Percentiles rank a stretch among this genome's conserved stretches.
These are phyloP conservation scores for Ogataea pignaliae DNA, from an alignment of 805 yeast species.

Conservation along the genomic window DNA sequence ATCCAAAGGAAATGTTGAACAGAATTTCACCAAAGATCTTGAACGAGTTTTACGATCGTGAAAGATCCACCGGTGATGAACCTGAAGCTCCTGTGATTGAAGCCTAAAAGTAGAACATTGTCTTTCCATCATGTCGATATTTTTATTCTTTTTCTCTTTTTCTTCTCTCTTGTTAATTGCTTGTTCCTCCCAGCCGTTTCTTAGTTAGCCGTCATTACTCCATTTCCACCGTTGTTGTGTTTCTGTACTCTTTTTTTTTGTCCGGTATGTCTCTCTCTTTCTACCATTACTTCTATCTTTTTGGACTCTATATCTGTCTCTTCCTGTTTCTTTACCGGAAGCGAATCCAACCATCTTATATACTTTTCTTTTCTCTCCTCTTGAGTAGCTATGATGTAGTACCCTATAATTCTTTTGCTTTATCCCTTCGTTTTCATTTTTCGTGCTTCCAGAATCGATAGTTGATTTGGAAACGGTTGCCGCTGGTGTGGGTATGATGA, in stretches of 20 bases:
- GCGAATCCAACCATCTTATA: too few relatives aligned
- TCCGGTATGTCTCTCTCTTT: neutral
- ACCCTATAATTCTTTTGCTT: too few relatives aligned
- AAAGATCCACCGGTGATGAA: conserved; percentile 54
- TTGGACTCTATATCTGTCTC: neutral
- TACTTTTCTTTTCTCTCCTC: neutral
- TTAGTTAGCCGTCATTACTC: neutral
- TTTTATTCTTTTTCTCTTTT: neutral
- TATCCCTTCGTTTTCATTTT: too few relatives aligned
- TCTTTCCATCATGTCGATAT: neutral
- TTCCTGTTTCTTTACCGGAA: too few relatives aligned
- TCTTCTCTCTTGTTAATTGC: neutral
- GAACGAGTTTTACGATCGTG: conserved; percentile 92
- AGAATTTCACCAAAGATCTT: conserved; percentile 97
- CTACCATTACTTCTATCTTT: neutral
- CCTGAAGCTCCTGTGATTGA: conserved; percentile 25
- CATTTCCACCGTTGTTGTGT: neutral
- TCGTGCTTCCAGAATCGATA: too few relatives aligned
- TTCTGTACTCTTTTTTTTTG: neutral
- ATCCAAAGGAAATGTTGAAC: conserved; percentile 97
- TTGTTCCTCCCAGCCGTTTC: neutral
- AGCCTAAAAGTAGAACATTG: conserved; percentile 5
- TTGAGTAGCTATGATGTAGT: neutral
- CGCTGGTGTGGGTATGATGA: too few relatives aligned
- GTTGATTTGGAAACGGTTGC: too few relatives aligned